Percentiles rank a stretch among this genome's conserved stretches.
These are phyloP conservation scores for Ascochyta fabae DNA, from an alignment of 2,329 filamentous ascomycete species.

Conservation along the genomic window DNA sequence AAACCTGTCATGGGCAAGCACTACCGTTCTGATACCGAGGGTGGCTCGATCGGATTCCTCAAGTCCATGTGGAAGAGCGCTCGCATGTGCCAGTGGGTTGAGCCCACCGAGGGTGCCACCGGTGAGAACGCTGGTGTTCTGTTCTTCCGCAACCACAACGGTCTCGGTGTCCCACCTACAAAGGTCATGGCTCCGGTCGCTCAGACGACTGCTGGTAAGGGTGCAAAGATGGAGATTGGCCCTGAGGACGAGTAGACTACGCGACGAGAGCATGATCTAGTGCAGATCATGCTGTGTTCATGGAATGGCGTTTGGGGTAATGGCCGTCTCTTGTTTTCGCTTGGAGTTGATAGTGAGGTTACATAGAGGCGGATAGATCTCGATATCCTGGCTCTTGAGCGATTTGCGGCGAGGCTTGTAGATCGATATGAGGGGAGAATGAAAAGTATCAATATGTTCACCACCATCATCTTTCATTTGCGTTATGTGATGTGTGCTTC, in stretches of 20 bases:
- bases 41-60: slow-evolving; percentile 80
- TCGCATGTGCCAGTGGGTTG: slow-evolving; percentile 95
- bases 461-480: background rate
- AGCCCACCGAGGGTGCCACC: slow-evolving; percentile 81
- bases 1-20: slow-evolving; percentile 93
- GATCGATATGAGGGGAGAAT: slow-evolving; percentile 4
- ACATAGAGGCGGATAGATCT: slow-evolving; percentile 17
- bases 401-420: slow-evolving; percentile 20
- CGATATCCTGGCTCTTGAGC: slow-evolving; percentile 16
- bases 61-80: slow-evolving; percentile 80
- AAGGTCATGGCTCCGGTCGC: slow-evolving; percentile 48
- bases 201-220: slow-evolving; percentile 39
- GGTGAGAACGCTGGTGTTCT: slow-evolving; percentile 84
- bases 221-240: slow-evolving; percentile 46
- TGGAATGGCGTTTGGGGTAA: slow-evolving; percentile 30
- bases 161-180: slow-evolving; percentile 69
- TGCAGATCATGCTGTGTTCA: slow-evolving; percentile 22
- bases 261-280: slow-evolving; percentile 27
- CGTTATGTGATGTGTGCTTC: background rate
- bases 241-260: slow-evolving; percentile 38
- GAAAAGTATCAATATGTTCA: background rate
- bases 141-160: slow-evolving; percentile 96
- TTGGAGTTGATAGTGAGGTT: slow-evolving; percentile 23
- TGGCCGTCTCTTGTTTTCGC: slow-evolving; percentile 17
- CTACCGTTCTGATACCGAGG: slow-evolving; percentile 84